Base-by-base conservation (phyloP, 495 filamentous ascomycete genomes). In the Xanthoparmelia taractica region DNA sequence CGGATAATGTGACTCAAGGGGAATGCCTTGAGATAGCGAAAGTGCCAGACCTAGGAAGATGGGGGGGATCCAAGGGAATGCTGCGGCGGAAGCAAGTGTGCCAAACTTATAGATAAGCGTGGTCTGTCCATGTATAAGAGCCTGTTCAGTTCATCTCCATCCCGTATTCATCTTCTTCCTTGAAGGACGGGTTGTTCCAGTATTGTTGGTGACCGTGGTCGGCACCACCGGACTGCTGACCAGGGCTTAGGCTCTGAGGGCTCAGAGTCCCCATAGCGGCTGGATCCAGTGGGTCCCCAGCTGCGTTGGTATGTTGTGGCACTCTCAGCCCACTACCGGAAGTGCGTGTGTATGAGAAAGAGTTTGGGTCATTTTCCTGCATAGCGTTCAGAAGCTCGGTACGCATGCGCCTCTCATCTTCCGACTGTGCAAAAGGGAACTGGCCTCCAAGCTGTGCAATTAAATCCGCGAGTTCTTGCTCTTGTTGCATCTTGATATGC, bases 341-440 rank as follows among this genome's bases (percentile, higher is more conserved):
- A n/a, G 80, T 85, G 57, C 94, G 84, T 23, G 90, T 88, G 76
- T 98, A 98, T 31, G 78, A 80, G 71, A 96, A 95, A 15, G 76
- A 76, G 68, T 75, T 72, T n/a, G 84, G 79, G 23, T 87, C 85
- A 64, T 89, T 92, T 77, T 86, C 87, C 71, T 87, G 79, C 69
- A 97, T 80, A 1, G 93, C 88, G 67, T 92, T 89, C 65, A 90
- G 78, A 36, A 98, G 83, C 74, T 98, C 94, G 12, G 85, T 90
- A 48, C 90, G 88, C 94, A 98, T 97, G 25, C 94, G 87, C 70
- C 86, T 87, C 73, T 98, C 94, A 41, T 97, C 94, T 69, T 98
- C 94, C 8, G 86, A 91, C 58, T 87, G 80, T 64, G 94, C 87
- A 67, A 94, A 92, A 0, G 91, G 91, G 71, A 87, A 89, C 7